A percentile compares a stretch with the other conserved stretches of the same genome.
phyloP scores from a whole-genome alignment of 768 basidiomycete genomes.

The Lentinula raphanica region DNA sequence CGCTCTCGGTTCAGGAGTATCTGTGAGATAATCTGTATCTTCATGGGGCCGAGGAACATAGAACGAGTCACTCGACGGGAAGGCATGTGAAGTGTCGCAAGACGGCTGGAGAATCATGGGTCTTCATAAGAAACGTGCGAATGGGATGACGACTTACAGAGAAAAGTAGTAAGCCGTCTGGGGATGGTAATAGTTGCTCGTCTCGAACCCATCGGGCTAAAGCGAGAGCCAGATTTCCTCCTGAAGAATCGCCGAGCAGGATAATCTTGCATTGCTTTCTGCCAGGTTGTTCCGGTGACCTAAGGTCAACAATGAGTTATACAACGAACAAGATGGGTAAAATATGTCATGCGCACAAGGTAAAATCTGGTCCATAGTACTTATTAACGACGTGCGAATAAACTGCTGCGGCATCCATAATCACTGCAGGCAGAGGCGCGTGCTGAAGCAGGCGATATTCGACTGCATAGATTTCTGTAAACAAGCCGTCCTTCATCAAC shows the following conservation, averaged over 20 bases:
- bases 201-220: constrained; percentile 51
- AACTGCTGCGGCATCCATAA: constrained; percentile 48
- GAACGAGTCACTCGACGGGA: constrained; percentile 43
- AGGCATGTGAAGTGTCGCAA: constrained; percentile 36
- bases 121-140: constrained; percentile 30
- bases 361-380: constrained; percentile 13
- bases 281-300: not conserved
- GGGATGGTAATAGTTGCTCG: constrained; percentile 38
- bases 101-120: constrained; percentile 14
- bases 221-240: constrained; percentile 48
- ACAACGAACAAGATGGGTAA: too few species aligned
- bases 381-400: constrained; percentile 41
- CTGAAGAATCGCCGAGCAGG: constrained; percentile 51
- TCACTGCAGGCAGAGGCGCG: constrained; percentile 47
- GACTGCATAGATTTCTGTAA: constrained; percentile 37
- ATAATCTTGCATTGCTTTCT: constrained; percentile 29
- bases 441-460: constrained; percentile 51
- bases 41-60: constrained; percentile 47
- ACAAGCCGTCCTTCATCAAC: constrained; percentile 28
- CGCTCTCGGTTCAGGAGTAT: constrained; percentile 48
- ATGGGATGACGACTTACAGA: constrained; percentile 28
- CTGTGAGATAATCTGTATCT: constrained; percentile 45
- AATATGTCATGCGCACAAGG: not conserved
- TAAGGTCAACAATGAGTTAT: not conserved
- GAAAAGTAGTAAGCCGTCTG: constrained; percentile 41